Conservation (phyloP, 257 asterid species). For the Rehmannia glutinosa region DNA sequence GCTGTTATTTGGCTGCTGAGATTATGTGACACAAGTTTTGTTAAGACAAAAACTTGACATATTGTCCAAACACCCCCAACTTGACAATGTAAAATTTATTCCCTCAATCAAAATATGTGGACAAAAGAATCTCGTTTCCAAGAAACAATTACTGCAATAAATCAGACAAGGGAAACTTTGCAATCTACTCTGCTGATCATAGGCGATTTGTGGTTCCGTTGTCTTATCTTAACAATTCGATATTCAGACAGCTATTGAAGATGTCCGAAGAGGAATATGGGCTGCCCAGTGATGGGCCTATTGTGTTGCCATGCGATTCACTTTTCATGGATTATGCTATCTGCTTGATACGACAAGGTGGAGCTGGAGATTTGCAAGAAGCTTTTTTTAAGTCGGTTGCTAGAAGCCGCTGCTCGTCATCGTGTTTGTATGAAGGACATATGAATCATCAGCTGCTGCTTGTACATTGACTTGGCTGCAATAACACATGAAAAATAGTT, state of each 20-base stretch:
- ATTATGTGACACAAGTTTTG: too few relatives aligned
- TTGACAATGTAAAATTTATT: too few relatives aligned
- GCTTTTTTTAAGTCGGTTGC: constrained; percentile 14
- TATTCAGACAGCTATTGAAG: constrained; percentile 26
- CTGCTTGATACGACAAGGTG: constrained; percentile 18
- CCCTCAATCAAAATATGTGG: too few relatives aligned
- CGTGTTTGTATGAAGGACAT: constrained; percentile 1
- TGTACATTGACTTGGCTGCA: constrained; percentile 9
- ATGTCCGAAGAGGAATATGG: constrained; percentile 40
- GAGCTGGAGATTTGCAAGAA: constrained; percentile 11
- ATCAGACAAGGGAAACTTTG: not conserved
- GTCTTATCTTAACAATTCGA: constrained; percentile 17
- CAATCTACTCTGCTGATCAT: constrained; percentile 17
- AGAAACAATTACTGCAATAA: too few relatives aligned
- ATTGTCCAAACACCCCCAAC: too few relatives aligned
- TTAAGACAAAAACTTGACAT: too few relatives aligned
- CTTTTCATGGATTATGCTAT: constrained; percentile 25
- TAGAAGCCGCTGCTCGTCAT: constrained; percentile 9
- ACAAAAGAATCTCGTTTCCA: constrained; percentile 6
- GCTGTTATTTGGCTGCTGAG: too few relatives aligned
- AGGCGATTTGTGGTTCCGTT: constrained; percentile 30
- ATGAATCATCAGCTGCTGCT: constrained; percentile 17
- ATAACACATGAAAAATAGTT: not conserved
- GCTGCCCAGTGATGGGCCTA: constrained; percentile 26
- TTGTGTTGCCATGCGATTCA: constrained; percentile 27